Evolutionary conservation across 345 rosid genomes (phyloP).

Genomic region (Ailanthus altissimus): DNA sequence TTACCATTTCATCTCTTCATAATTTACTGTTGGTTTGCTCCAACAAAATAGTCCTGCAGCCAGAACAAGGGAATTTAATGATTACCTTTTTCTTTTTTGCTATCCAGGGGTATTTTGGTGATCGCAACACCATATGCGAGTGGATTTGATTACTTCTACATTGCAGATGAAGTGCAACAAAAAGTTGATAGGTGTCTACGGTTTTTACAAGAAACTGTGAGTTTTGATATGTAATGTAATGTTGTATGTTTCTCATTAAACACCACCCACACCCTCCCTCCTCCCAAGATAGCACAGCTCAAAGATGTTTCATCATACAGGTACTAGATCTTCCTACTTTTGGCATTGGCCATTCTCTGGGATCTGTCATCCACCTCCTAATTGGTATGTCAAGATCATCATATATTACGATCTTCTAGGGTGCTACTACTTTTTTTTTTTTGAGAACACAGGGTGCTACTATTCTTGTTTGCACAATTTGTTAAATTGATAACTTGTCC

Average conservation of each 20-base stretch:
- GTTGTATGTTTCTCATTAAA: constrained; percentile 7
- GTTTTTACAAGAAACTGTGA: constrained; percentile 69
- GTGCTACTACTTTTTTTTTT: constrained; percentile 16
- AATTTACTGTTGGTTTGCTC: background rate
- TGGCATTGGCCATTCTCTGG: constrained; percentile 95
- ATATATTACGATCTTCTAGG: constrained; percentile 6
- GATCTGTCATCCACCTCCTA: constrained; percentile 92
- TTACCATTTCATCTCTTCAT: background rate
- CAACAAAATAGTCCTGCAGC: background rate
- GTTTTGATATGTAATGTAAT: constrained; percentile 31
- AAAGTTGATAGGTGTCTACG: constrained; percentile 89
- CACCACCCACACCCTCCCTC: background rate
- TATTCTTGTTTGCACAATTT: constrained; percentile 25
- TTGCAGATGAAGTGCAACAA: constrained; percentile 96
- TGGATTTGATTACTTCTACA: constrained; percentile 91
- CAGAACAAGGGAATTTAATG: constrained; percentile 16
- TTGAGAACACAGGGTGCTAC: constrained; percentile 18
- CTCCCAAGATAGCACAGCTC: background rate
- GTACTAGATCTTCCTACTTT: constrained; percentile 87
- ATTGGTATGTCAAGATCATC: constrained; percentile 57
- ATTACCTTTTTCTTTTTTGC: constrained; percentile 18
- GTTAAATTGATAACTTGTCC: constrained; percentile 28
- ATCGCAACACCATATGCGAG: constrained; percentile 96
- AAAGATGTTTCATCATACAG: constrained; percentile 37
- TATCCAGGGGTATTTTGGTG: constrained; percentile 83